Evolutionary conservation across 345 rosid species (phyloP).

Genomic region (Eucalyptus marginata): DNA sequence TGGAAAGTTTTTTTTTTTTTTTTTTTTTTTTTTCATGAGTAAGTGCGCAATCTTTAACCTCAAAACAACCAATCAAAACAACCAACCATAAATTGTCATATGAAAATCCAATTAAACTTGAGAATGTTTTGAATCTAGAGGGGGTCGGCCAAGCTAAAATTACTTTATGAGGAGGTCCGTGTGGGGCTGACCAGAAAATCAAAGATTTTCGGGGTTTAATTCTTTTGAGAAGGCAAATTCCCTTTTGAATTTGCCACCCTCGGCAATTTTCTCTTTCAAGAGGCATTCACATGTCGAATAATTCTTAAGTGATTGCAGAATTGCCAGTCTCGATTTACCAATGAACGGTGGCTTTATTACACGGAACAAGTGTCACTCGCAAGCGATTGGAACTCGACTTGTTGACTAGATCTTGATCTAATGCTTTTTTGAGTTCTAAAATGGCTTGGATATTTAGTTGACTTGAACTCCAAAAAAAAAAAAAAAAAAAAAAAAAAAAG

Average conservation of each 20-base stretch:
- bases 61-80: neutral
- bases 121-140: neutral
- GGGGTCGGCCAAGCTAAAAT: neutral
- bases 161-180: rapidly evolving
- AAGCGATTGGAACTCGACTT: rapidly evolving
- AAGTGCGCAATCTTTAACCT: neutral
- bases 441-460: neutral
- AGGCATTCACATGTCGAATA: neutral
- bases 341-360: neutral
- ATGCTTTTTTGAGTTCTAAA: neutral
- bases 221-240: neutral
- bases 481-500: rapidly evolving
- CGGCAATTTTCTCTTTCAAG: neutral
- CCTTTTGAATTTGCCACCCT: neutral
- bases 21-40: no score
- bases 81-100: neutral
- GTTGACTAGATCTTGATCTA: neutral
- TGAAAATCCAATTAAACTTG: neutral
- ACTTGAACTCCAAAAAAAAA: neutral
- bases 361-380: rapidly evolving
- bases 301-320: neutral
- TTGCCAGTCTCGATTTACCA: neutral
- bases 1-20: neutral
- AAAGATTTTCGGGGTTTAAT: neutral
- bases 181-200: neutral